phyloP scores from a whole-genome alignment of 1,139 yeast genomes.

The Geotrichum armillariae region DNA sequence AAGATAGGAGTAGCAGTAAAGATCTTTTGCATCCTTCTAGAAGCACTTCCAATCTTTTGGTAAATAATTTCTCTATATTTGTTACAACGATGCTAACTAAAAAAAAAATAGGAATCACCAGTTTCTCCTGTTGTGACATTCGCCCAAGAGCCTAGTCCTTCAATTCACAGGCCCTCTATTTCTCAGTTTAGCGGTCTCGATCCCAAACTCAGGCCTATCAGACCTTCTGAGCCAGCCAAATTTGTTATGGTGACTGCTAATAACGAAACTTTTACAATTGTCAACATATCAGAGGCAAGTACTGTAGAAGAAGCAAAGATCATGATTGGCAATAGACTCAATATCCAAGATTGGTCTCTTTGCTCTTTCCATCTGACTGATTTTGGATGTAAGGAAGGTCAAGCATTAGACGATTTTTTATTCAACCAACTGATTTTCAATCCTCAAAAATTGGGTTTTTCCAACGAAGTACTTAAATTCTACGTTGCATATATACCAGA shows the following conservation, averaged over 20 bases:
- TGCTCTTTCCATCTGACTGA: slow-evolving; percentile 70
- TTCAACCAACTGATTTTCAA: slow-evolving; percentile 41
- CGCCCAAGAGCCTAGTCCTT: slow-evolving; percentile 1
- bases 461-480: slow-evolving; percentile 34
- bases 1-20: slow-evolving; percentile 16
- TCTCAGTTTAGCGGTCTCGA: slow-evolving; percentile 6
- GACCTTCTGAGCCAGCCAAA: slow-evolving; percentile 26
- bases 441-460: slow-evolving; percentile 8
- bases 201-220: slow-evolving; percentile 13
- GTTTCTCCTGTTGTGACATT: slow-evolving; percentile 16
- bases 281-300: slow-evolving; percentile 43
- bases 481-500: slow-evolving; percentile 23
- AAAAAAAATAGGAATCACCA: slow-evolving; percentile 19
- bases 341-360: slow-evolving; percentile 44
- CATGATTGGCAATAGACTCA: slow-evolving; percentile 44
- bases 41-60: slow-evolving; percentile 22
- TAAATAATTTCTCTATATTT: slow-evolving; percentile 1
- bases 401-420: slow-evolving; percentile 52
- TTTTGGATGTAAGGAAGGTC: slow-evolving; percentile 64
- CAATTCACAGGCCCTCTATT: background rate
- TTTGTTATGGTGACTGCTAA: slow-evolving; percentile 61
- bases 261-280: slow-evolving; percentile 52
- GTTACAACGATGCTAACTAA: background rate
- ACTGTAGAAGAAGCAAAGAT: slow-evolving; percentile 42
- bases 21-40: slow-evolving; percentile 17